Conservation (phyloP, 192 early-diverging fungal genomes). For the Globomyces pollinis-pini region DNA sequence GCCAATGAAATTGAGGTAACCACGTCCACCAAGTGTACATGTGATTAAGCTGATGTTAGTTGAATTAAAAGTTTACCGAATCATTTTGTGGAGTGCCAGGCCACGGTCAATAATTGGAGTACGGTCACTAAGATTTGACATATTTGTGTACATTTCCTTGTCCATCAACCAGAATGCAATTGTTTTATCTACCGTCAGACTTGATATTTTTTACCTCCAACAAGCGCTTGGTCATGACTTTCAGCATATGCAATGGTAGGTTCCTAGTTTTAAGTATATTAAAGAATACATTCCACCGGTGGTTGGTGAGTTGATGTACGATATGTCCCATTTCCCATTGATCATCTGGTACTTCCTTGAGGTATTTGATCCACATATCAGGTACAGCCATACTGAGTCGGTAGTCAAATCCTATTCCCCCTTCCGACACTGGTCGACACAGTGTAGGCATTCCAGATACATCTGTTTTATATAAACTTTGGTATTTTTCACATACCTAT, state of each 20-base stretch:
- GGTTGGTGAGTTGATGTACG: slow-evolving; percentile 80
- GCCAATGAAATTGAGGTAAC: slow-evolving; percentile 94
- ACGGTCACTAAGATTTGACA: slow-evolving; percentile 69
- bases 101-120: slow-evolving; percentile 95
- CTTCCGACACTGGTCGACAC: slow-evolving; percentile 76
- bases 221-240: slow-evolving; percentile 95
- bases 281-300: slow-evolving; percentile 63
- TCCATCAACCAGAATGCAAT: slow-evolving; percentile 99
- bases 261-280: slow-evolving; percentile 53
- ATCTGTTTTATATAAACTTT: too few species aligned
- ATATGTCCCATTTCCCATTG: slow-evolving; percentile 89
- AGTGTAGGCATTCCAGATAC: slow-evolving; percentile 99
- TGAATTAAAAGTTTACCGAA: slow-evolving; percentile 34
- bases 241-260: slow-evolving; percentile 92
- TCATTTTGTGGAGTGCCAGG: slow-evolving; percentile 93
- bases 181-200: too few species aligned
- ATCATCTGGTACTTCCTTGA: slow-evolving; percentile 86
- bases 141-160: slow-evolving; percentile 96
- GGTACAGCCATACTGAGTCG: slow-evolving; percentile 93
- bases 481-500: too few species aligned
- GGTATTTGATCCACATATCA: slow-evolving; percentile 98
- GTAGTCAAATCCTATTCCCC: slow-evolving; percentile 95
- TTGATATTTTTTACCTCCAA: too few species aligned
- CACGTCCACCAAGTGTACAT: slow-evolving; percentile 86
- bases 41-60: slow-evolving; percentile 62